Percentiles rank a stretch among this genome's conserved stretches.
These are phyloP conservation scores for Penicillium sp. DNA, from an alignment of 2,329 filamentous ascomycete genomes.

Conservation along the genomic window DNA sequence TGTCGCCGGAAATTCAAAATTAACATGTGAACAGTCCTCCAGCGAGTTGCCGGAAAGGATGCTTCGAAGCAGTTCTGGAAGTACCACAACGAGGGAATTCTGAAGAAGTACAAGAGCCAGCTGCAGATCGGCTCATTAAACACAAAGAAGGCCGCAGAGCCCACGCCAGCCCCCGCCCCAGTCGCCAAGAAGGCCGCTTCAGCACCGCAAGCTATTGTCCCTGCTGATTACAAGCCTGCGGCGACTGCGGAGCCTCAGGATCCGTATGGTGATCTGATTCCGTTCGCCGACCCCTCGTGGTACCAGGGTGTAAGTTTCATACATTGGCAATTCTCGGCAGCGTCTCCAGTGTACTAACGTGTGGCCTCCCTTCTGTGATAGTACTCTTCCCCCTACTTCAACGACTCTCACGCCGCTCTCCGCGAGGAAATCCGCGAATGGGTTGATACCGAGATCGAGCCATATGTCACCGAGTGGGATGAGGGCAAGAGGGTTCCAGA, in stretches of 20 bases:
- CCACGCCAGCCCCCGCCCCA: slow-evolving; percentile 34
- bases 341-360: neutral
- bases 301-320: slow-evolving; percentile 78
- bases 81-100: slow-evolving; percentile 61
- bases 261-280: slow-evolving; percentile 80
- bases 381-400: slow-evolving; percentile 97
- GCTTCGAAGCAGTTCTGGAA: slow-evolving; percentile 70
- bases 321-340: neutral
- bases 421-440: slow-evolving; percentile 89
- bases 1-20: slow-evolving; percentile 7
- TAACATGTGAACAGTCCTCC: slow-evolving; percentile 54
- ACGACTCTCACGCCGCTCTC: slow-evolving; percentile 87
- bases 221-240: slow-evolving; percentile 45
- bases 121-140: slow-evolving; percentile 74
- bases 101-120: slow-evolving; percentile 64
- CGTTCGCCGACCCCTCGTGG: slow-evolving; percentile 91
- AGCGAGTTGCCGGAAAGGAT: slow-evolving; percentile 66
- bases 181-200: slow-evolving; percentile 53
- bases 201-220: slow-evolving; percentile 49
- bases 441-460: slow-evolving; percentile 87
- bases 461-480: slow-evolving; percentile 93
- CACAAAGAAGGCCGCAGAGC: slow-evolving; percentile 63
- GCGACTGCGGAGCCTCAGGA: slow-evolving; percentile 74
- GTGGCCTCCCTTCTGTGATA: slow-evolving; percentile 38
- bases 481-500: slow-evolving; percentile 89